A percentile compares a stretch with the other conserved stretches of the same genome.
phyloP scores from a whole-genome alignment of 1,284 basidiomycete species.

The Paramarasmius palmivorus region DNA sequence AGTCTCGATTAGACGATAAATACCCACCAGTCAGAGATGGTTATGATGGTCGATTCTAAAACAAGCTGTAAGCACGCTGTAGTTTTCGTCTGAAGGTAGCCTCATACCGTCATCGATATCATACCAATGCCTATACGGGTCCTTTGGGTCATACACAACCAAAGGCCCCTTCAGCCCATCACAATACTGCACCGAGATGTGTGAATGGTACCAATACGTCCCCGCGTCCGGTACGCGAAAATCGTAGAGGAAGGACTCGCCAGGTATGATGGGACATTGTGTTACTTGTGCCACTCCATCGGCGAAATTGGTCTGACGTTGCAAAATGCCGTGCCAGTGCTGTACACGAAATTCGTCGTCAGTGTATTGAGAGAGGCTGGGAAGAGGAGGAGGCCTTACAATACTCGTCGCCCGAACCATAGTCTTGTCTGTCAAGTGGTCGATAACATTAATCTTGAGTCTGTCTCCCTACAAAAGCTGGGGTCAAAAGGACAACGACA shows the following conservation, averaged over 20 bases:
- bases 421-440: conserved; percentile 30
- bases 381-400: conserved; percentile 19
- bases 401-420: conserved; percentile 34
- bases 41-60: conserved; percentile 34
- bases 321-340: conserved; percentile 36
- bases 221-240: conserved; percentile 23
- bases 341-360: conserved; percentile 15
- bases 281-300: conserved; percentile 31
- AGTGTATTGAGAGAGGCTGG: neutral
- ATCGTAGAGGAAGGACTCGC: conserved; percentile 22
- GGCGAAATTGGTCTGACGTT: conserved; percentile 29
- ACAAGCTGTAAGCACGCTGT: neutral
- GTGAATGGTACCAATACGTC: conserved; percentile 35
- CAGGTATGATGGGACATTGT: conserved; percentile 31
- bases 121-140: conserved; percentile 23
- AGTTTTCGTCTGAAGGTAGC: neutral
- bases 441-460: conserved; percentile 27
- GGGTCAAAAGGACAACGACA: neutral
- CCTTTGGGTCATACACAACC: conserved; percentile 18
- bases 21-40: conserved; percentile 40
- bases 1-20: neutral
- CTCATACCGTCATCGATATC: conserved; percentile 28
- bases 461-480: neutral
- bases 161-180: neutral
- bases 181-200: conserved; percentile 16